A percentile compares a stretch with the other conserved stretches of the same genome.
phyloP scores from a whole-genome alignment of 2,329 filamentous ascomycete genomes.

The Didymella pinodella region DNA sequence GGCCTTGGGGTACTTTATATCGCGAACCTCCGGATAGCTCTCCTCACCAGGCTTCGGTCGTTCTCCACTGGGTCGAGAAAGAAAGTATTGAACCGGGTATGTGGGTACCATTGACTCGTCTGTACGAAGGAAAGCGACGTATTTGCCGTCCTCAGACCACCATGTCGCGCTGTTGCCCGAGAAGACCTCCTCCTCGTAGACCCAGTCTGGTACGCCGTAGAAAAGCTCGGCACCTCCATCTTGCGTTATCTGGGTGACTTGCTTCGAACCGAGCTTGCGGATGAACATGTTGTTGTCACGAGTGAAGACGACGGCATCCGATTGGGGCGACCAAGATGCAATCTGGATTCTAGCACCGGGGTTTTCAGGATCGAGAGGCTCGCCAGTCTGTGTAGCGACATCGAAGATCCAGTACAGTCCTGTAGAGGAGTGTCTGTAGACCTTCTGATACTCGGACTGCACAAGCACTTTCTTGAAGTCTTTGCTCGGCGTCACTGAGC shows the following conservation, averaged over 20 bases:
- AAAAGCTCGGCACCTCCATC: slow-evolving; percentile 91
- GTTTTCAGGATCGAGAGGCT: slow-evolving; percentile 77
- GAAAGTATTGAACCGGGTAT: slow-evolving; percentile 92
- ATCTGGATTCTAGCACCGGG: slow-evolving; percentile 75
- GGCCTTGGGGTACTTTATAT: slow-evolving; percentile 98
- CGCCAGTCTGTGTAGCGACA: slow-evolving; percentile 77
- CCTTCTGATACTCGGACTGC: slow-evolving; percentile 73
- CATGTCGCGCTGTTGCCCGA: slow-evolving; percentile 82
- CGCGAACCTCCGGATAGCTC: slow-evolving; percentile 84
- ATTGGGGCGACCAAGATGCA: slow-evolving; percentile 87
- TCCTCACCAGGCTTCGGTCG: slow-evolving; percentile 75
- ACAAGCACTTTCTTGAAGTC: slow-evolving; percentile 87
- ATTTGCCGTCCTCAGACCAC: slow-evolving; percentile 93
- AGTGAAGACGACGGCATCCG: slow-evolving; percentile 88
- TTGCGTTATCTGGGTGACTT: slow-evolving; percentile 76
- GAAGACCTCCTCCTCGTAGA: slow-evolving; percentile 90
- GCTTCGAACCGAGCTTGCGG: slow-evolving; percentile 68
- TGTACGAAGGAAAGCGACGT: slow-evolving; percentile 88
- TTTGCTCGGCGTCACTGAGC: slow-evolving; percentile 75
- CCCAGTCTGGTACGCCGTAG: slow-evolving; percentile 97
- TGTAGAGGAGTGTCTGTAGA: slow-evolving; percentile 90
- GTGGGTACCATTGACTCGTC: slow-evolving; percentile 92
- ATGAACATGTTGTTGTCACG: slow-evolving; percentile 89
- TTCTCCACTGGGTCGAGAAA: slow-evolving; percentile 82
- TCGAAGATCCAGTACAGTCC: slow-evolving; percentile 92